Conservation (phyloP, 1,284 basidiomycete species). For the Flammula alnicola region DNA sequence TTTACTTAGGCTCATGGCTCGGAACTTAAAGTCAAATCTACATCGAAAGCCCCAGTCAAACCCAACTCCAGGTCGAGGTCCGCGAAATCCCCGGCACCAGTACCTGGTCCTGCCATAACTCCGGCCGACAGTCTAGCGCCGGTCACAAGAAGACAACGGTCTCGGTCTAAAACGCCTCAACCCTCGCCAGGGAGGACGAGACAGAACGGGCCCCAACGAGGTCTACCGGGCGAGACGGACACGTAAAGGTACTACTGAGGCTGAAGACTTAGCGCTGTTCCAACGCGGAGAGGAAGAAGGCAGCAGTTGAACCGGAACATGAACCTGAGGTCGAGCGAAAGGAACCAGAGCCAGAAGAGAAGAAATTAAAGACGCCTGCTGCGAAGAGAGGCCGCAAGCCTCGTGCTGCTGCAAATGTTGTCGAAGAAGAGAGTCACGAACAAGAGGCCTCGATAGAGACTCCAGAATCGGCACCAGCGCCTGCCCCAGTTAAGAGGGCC, state of each 20-base stretch:
- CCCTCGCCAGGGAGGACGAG: conserved; percentile 12
- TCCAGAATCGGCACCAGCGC: conserved; percentile 16
- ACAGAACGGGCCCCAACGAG: conserved; percentile 14
- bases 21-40: conserved; percentile 4
- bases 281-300: conserved; percentile 30
- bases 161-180: conserved; percentile 27
- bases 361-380: conserved; percentile 14
- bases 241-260: conserved; percentile 21
- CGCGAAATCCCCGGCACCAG: conserved; percentile 16
- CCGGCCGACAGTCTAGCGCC: conserved; percentile 4
- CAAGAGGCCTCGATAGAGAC: conserved; percentile 2
- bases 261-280: conserved; percentile 16
- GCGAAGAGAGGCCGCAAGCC: conserved; percentile 28
- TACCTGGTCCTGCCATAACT: background rate
- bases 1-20: too few species aligned
- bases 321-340: too few species aligned
- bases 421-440: conserved; percentile 19
- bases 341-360: too few species aligned
- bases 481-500: conserved; percentile 24
- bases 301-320: conserved; percentile 23
- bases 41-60: conserved; percentile 7
- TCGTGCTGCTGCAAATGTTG: conserved; percentile 10
- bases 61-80: conserved; percentile 19
- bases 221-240: conserved; percentile 17
- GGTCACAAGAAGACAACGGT: conserved; percentile 20